Evolutionary conservation across 345 rosid species (phyloP), one percentile per base, ranked within the genome.

Genomic region (Lumnitzera racemosa): DNA sequence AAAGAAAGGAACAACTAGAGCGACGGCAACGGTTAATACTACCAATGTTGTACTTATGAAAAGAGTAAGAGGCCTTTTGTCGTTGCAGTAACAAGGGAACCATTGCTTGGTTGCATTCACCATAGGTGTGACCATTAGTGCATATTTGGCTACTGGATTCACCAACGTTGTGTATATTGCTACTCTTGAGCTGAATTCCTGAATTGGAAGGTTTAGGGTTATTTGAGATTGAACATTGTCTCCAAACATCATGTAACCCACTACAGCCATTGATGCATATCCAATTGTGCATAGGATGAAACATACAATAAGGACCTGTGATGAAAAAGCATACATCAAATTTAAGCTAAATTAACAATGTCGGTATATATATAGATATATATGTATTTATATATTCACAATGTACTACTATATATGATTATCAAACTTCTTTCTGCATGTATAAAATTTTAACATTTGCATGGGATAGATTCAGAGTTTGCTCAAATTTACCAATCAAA

Each of bases 201-300:
- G 36, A 3, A 50, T 49, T 3, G 77, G 78, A 14, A 73, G 70
- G 54, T 77, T 53, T 14, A 76, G 52, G 5, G 78, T 70, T 46
- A 69, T 67, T 23, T 70, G 77, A 1, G 81, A 67, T 17, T 69
- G 64, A 2, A 63, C 77, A 29, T 20, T 20, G 1, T 59, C 59
- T 5, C 81, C 73, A 25, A 62, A 73, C 65, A 77, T 73, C 3
- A 69, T 57, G 66, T 70, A 72, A 2, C 80, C 80, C 61, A 72
- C 20, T 10, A 64, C 49, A 2, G 75, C 72, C 68, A 76, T 72
- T 15, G 65, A 56, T 29, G 70, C 60, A 31, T 63, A 60, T 13
- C 62, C 57, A 51, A 66, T 14, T 8, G 68, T 67, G 52, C 68
- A 46, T 16, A 72, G 48, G 50, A 61, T 29, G 53, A 75, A 75